Conservation (phyloP, 495 filamentous ascomycete species). For the Trichocladium antarcticum region DNA sequence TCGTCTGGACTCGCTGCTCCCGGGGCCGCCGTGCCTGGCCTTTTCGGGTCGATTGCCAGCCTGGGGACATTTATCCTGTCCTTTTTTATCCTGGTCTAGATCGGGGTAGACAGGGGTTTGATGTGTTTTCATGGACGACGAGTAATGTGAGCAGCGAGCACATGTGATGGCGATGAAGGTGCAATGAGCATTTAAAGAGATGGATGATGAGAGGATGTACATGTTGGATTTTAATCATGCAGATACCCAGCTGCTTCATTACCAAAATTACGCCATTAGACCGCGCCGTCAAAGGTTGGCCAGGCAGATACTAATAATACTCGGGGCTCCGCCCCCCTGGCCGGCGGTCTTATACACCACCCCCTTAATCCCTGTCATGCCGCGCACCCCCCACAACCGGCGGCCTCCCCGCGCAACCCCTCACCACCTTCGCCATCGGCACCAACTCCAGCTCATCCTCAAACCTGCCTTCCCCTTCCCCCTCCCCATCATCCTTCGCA, state of each 20-base stretch:
- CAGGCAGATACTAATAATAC: no score
- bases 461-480: background rate
- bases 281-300: no score
- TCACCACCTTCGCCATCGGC: constrained; percentile 11
- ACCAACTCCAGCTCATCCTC: constrained; percentile 10
- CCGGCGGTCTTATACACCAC: no score
- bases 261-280: no score
- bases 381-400: background rate
- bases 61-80: constrained; percentile 7
- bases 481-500: background rate
- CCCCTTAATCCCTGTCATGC: no score
- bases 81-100: constrained; percentile 9
- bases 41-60: constrained; percentile 7
- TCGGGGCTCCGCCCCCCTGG: no score
- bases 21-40: background rate
- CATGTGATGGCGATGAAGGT: no score
- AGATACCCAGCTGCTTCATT: no score
- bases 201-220: no score
- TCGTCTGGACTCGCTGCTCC: constrained; percentile 2
- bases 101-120: background rate
- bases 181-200: no score
- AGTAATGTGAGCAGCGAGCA: no score
- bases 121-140: background rate
- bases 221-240: no score
- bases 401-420: background rate